phyloP scores from a whole-genome alignment of 129 eudicot genomes.

The Cynara cardunculus region DNA sequence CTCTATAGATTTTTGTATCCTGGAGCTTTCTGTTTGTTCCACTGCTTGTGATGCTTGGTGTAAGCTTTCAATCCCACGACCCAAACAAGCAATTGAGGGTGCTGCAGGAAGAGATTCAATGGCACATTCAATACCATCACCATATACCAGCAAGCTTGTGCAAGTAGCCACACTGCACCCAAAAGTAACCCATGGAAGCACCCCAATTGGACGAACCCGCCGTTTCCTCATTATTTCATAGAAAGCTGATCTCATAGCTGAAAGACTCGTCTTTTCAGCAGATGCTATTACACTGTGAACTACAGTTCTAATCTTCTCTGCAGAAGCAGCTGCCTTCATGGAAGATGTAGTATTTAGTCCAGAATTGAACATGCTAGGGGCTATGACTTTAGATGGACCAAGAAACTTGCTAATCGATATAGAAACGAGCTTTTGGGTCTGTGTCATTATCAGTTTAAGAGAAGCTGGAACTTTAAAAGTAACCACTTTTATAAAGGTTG shows the following conservation, averaged over 20 bases:
- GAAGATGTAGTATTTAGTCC: constrained; percentile 56
- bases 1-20: constrained; percentile 66
- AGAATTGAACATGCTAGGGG: constrained; percentile 47
- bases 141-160: constrained; percentile 60
- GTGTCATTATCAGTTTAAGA: constrained; percentile 56
- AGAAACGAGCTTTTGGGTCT: constrained; percentile 61
- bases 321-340: constrained; percentile 72
- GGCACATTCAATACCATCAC: constrained; percentile 94
- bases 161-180: constrained; percentile 84
- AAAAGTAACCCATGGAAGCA: constrained; percentile 84
- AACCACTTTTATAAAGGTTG: constrained; percentile 56
- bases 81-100: constrained; percentile 82
- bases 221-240: constrained; percentile 92
- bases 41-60: constrained; percentile 63
- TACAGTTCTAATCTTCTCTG: constrained; percentile 76
- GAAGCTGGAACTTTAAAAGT: constrained; percentile 66
- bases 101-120: constrained; percentile 86
- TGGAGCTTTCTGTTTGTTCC: constrained; percentile 42
- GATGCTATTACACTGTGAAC: constrained; percentile 77
- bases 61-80: constrained; percentile 79
- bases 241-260: constrained; percentile 85
- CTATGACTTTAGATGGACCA: constrained; percentile 60
- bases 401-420: constrained; percentile 54
- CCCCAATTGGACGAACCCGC: constrained; percentile 56
- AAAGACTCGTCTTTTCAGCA: constrained; percentile 81